Evolutionary conservation across 495 filamentous ascomycete genomes (phyloP).

Genomic region (Aspergillus cavernicola): DNA sequence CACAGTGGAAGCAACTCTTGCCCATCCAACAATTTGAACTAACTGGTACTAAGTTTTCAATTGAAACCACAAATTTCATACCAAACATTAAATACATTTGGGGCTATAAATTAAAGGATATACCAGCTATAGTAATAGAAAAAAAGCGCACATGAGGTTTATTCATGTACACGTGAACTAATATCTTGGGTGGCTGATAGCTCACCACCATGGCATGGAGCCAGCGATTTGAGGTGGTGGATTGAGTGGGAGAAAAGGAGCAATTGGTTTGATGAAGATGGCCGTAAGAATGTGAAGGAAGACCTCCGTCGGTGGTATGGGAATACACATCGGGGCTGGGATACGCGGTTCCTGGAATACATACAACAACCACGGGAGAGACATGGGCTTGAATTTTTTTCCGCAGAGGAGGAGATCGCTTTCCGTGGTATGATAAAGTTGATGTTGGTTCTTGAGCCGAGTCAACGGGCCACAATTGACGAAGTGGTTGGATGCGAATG

Average conservation of each 20-base stretch:
- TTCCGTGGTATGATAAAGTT: conserved; percentile 20
- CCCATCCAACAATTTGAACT: no score
- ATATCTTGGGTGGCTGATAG: no score
- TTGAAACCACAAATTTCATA: no score
- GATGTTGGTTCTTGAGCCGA: conserved; percentile 27
- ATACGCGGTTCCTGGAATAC: conserved; percentile 8
- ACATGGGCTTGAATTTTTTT: conserved; percentile 7
- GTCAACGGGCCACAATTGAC: conserved; percentile 16
- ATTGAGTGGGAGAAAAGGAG: conserved; percentile 1
- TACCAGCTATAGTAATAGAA: no score
- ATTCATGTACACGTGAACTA: no score
- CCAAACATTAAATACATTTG: no score
- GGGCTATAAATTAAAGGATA: no score
- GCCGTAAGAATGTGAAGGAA: conserved; percentile 10
- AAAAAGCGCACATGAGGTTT: no score
- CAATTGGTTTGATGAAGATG: conserved; percentile 14
- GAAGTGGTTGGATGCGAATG: conserved; percentile 24
- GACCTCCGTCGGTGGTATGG: conserved; percentile 2
- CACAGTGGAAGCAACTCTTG: no score
- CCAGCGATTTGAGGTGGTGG: no score
- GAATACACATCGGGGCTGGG: conserved; percentile 8
- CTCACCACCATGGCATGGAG: no score
- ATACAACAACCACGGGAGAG: conserved; percentile 11
- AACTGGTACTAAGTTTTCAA: no score
- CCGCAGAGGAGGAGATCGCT: conserved; percentile 19